phyloP scores from a whole-genome alignment of 441 rosid genomes.

The Populus hybrid region DNA sequence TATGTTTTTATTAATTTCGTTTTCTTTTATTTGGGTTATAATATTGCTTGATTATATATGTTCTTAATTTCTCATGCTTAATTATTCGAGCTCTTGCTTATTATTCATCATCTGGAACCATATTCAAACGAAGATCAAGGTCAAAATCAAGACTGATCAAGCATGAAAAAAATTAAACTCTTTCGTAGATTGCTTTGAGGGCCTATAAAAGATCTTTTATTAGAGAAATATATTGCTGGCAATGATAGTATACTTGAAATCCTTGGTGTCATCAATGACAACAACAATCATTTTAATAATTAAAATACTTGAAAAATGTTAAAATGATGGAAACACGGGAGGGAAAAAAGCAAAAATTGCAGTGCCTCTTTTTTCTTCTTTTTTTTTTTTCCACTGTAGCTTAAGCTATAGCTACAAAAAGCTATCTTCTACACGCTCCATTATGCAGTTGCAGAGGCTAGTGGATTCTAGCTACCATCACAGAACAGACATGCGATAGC shows the following conservation, averaged over 20 bases:
- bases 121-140: too few species aligned
- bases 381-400: background rate
- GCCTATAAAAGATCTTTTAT: too few species aligned
- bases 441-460: constrained; percentile 8
- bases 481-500: background rate
- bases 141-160: too few species aligned
- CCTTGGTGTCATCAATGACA: constrained; percentile 25
- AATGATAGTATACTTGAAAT: constrained; percentile 43
- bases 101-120: too few species aligned
- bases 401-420: background rate
- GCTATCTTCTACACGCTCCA: background rate
- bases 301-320: background rate
- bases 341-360: background rate
- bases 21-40: too few species aligned
- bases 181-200: too few species aligned
- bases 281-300: constrained; percentile 21
- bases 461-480: background rate
- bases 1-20: too few species aligned
- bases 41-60: too few species aligned
- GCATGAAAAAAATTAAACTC: too few species aligned
- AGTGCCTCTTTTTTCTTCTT: background rate
- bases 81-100: too few species aligned
- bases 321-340: background rate
- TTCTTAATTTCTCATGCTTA: too few species aligned
- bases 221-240: constrained; percentile 7